Evolutionary conservation across 1,284 basidiomycete species (phyloP), one percentile per base, ranked within the genome.

Genomic region (Phylloboletellus chloephorus): DNA sequence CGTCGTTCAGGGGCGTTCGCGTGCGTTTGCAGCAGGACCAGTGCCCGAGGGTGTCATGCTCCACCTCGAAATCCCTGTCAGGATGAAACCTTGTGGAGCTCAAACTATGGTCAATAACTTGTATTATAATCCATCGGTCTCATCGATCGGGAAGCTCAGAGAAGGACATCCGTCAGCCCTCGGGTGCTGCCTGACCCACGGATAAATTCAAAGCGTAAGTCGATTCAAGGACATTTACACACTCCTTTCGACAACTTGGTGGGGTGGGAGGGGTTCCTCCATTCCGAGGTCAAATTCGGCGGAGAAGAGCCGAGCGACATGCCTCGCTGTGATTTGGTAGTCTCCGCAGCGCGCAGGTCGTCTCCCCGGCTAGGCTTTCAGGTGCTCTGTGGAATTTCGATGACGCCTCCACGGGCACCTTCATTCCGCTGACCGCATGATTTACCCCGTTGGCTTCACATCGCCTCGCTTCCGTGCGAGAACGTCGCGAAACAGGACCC

Each of bases 351-450:
- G 24, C 33, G 33, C 41, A 39, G 31, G 28, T 9, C 16, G 7
- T 22, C 31, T 41, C 40, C 36, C 43, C 20, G 17, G 37, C 26
- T 39, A 6, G 43, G 32, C 13, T 30, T 37, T 21, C 36, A 47
- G 39, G 8, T 16, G 36, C 38, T 41, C 55, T 57, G 55, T 61
- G 59, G 54, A 57, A 36, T 46, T 51, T 51, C 57, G 46, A 34
- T 37, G 3, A 39, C 15, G 24, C 50, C 41, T 38, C 44, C 43
- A 48, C 36, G 46, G 38, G 29, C 15, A 37, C 32, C n/a, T 17
- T 12, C 19, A 31, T 17, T 29, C 40, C 28, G 26, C 36, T 48
- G 43, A 30, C 33, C 47, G 42, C 43, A 50, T 37, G 41, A 54
- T 47, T 39, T 46, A 38, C 44, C 21, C 42, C 35, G 16, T 37